Evolutionary conservation across 176 grass and related monocot genomes (phyloP).

Genomic region (Tillandsia fasciculata): DNA sequence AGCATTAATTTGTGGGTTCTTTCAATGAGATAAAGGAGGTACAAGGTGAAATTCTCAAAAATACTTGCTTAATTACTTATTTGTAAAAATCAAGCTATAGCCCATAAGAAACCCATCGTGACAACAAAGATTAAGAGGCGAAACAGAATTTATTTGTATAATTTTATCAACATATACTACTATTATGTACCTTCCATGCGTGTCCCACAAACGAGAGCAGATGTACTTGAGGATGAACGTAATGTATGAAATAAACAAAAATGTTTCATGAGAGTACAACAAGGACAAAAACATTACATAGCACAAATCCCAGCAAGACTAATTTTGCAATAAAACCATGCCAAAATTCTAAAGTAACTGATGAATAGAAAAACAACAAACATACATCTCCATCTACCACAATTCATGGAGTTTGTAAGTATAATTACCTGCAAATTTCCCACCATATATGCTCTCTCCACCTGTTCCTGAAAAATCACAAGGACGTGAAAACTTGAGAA

Average conservation of each 20-base stretch:
- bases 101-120: too few species aligned
- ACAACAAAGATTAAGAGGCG: too few species aligned
- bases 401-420: conserved; percentile 16
- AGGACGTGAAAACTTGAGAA: not conserved
- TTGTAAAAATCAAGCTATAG: too few species aligned
- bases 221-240: too few species aligned
- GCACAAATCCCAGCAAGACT: not conserved
- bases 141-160: too few species aligned
- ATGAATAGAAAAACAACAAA: not conserved
- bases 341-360: not conserved
- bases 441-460: conserved; percentile 47
- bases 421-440: conserved; percentile 75
- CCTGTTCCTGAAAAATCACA: conserved; percentile 19
- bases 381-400: not conserved
- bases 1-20: too few species aligned
- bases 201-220: too few species aligned
- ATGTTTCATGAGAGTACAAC: not conserved
- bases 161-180: too few species aligned
- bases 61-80: too few species aligned
- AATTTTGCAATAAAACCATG: not conserved
- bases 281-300: not conserved
- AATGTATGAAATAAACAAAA: not conserved
- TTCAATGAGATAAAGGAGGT: too few species aligned
- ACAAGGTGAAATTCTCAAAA: too few species aligned
- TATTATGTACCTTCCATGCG: too few species aligned